Evolutionary conservation across 2,329 filamentous ascomycete genomes (phyloP), one percentile per base, ranked within the genome.

Genomic region (Capronia americana): DNA sequence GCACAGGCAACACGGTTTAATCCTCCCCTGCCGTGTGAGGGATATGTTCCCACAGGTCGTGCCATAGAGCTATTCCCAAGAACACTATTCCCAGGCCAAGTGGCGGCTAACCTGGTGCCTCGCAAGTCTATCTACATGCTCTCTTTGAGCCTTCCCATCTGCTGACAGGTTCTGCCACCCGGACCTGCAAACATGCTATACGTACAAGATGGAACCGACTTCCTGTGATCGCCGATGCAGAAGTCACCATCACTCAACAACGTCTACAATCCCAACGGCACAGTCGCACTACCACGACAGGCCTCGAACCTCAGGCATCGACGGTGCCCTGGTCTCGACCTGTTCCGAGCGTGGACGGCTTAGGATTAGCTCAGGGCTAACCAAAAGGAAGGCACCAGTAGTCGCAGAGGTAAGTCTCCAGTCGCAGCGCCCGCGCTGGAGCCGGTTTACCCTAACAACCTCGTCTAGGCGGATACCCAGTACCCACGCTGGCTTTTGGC

Each of bases 381-480:
- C 30, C 59, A 48, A 26, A n/a, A 57, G 59, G 41, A 53, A 57
- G 51, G 62, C 44, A 30, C 41, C 63, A 69, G 63, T 64, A 44
- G 38, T n/a, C 60, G 63, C 48, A 57, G 48, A 65, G 58, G 28
- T 38, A 64, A 61, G 61, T 56, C 51, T 61, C 57, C 64, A 64
- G 60, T 56, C 60, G 46, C 41, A 64, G 54, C 44, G 63, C 66
- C 66, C 63, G 65, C 63, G 63, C 67, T 63, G 58, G 64, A 60
- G 54, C 67, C 46, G 57, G 62, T 48, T 57, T 57, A 48, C 61
- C 56, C 64, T 62, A 66, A 69, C 61, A 63, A 67, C 57, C 61
- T 69, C 67, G 67, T 69, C 67, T 69, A 67, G 64, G 61, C 64
- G 60, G 57, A 32, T 63, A 63, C 64, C 57, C 64, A 57, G 54